phyloP scores from a whole-genome alignment of 2,329 filamentous ascomycete genomes.

The Fusarium humuli region DNA sequence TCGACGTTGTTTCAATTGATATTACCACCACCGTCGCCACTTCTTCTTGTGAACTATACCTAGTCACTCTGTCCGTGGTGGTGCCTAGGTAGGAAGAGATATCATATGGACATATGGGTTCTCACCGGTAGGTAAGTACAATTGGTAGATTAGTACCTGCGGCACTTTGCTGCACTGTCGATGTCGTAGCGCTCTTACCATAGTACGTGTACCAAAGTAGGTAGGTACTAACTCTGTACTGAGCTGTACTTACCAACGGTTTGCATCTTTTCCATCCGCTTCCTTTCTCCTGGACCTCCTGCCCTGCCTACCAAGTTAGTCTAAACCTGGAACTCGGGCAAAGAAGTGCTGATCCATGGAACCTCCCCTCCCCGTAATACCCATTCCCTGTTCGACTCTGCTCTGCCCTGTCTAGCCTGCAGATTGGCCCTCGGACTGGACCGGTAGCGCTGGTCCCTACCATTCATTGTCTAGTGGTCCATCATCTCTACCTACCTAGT shows the following conservation, averaged over 20 bases:
- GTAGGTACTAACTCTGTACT: neutral
- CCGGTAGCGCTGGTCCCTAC: slow-evolving; percentile 11
- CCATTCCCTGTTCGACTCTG: neutral
- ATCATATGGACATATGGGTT: too few relatives aligned
- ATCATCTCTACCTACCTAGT: neutral
- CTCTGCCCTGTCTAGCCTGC: slow-evolving; percentile 6
- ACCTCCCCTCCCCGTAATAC: slow-evolving; percentile 21
- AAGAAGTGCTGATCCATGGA: slow-evolving; percentile 21
- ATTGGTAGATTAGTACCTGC: neutral
- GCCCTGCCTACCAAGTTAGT: neutral
- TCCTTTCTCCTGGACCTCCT: neutral
- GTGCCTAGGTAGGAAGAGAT: too few relatives aligned
- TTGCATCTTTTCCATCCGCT: neutral
- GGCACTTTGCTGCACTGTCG: slow-evolving; percentile 2
- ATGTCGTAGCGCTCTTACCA: neutral
- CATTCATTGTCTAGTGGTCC: neutral
- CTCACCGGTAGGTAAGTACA: neutral
- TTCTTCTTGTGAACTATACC: neutral
- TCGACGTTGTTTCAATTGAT: neutral
- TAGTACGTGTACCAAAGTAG: too few relatives aligned
- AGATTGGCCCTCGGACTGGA: slow-evolving; percentile 10
- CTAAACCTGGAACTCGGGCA: slow-evolving; percentile 19
- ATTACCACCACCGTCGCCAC: neutral
- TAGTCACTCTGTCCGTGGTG: neutral
- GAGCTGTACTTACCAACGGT: slow-evolving; percentile 9